Conservation (phyloP, 2,329 filamentous ascomycete genomes). For the Alternaria sp. region DNA sequence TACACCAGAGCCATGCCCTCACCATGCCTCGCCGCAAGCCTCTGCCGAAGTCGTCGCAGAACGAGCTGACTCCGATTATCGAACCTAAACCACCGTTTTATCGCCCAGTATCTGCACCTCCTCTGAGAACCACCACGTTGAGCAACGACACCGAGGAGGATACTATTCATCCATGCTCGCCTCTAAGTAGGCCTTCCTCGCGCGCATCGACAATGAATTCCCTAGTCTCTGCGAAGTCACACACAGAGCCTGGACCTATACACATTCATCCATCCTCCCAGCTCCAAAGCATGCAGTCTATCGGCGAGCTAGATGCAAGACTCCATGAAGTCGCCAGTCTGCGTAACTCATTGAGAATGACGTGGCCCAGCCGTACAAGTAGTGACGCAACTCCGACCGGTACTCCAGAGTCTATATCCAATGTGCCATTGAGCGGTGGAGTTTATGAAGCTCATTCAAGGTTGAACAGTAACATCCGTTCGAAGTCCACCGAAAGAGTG, state of each 20-base stretch:
- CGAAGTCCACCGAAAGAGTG: not conserved
- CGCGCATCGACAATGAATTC: slow-evolving; percentile 10
- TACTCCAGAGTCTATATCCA: slow-evolving; percentile 8
- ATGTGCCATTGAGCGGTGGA: not conserved
- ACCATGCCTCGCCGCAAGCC: not conserved
- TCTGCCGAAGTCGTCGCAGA: not conserved
- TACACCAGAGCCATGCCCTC: not conserved
- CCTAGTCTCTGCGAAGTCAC: not conserved
- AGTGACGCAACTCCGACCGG: not conserved
- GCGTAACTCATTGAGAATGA: not conserved
- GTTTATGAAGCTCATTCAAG: slow-evolving; percentile 4
- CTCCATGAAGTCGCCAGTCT: not conserved
- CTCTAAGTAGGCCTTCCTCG: not conserved
- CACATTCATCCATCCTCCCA: slow-evolving; percentile 9
- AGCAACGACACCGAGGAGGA: not conserved
- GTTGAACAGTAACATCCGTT: not conserved
- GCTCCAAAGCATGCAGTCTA: slow-evolving; percentile 15
- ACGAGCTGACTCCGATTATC: not conserved
- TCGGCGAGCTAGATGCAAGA: slow-evolving; percentile 1
- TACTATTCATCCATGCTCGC: not conserved
- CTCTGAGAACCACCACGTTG: not conserved
- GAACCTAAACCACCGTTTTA: not conserved
- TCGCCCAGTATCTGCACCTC: not conserved
- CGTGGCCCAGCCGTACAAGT: not conserved
- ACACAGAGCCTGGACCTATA: slow-evolving; percentile 8